Base-by-base conservation (phyloP, 176 grass and related monocot genomes). In the Cenchrus fungigraminus region DNA sequence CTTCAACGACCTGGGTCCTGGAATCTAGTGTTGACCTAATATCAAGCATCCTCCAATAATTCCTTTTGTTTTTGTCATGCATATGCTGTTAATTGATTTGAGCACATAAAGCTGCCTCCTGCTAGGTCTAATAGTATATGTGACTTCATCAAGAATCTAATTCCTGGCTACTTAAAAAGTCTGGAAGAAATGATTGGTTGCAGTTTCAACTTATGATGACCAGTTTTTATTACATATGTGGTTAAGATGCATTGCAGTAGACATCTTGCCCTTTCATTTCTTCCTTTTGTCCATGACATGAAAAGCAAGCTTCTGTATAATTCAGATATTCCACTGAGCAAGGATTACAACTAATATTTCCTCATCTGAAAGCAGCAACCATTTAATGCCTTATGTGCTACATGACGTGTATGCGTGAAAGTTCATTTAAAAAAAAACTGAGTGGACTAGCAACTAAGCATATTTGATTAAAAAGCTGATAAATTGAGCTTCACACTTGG, bases 401-500 rank as follows among this genome's bases (percentile, higher is more conserved):
- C 37, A 10, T 71, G 11, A 64, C 1, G 13, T 2, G 6, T 52
- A 52, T 74, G 10, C 7, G 40, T 29, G 37, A 9, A 78, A 77
- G 11, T 76, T 70, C 42, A 6, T 25, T 17, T 37, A 40, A 40
- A 40, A 40, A 40, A 40, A 40, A 40, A 68, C n/a, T 42, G 14
- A 81, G 11, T 75, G 32, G 45, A 64, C 65, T 71, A 71, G 54
- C 7, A 55, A 81, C 8, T 46, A 81, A 0, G 6, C 20, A 82
- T 65, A 82, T 77, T 86, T 86, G 46, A 43, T 71, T 56, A 63
- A n/a, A 12, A 64, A 28, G 12, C 8, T 86, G 73, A 86, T 67
- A 78, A 58, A 28, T 79, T 68, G 29, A 68, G 22, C 10, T n/a
- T 68, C n/a, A 52, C 20, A 9, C 4, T 86, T 37, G 8, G 17